Conservation (phyloP, 1,139 yeast genomes). For the Tardiomyces blankii region DNA sequence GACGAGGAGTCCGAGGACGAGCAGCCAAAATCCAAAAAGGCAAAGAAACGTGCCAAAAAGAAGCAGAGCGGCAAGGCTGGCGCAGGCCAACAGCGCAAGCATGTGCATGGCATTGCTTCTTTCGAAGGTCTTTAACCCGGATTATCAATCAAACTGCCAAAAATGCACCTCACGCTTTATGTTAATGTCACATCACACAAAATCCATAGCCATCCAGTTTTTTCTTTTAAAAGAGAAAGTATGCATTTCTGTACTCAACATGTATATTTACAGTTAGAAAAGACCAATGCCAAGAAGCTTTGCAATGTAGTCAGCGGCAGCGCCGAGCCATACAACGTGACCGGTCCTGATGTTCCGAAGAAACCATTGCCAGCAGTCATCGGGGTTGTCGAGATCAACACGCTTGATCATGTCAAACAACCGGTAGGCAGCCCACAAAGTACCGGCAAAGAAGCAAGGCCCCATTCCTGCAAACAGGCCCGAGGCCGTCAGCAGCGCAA, state of each 20-base stretch:
- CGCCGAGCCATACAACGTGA: slow-evolving; percentile 63
- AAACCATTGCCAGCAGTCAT: slow-evolving; percentile 74
- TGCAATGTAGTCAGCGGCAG: slow-evolving; percentile 55
- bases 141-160: neutral
- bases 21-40: slow-evolving; percentile 11
- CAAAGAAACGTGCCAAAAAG: slow-evolving; percentile 11
- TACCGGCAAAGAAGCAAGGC: slow-evolving; percentile 62
- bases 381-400: slow-evolving; percentile 72
- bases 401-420: slow-evolving; percentile 51
- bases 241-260: too few species aligned
- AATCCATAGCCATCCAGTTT: too few species aligned
- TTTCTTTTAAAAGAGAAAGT: too few species aligned
- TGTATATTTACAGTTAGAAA: slow-evolving; percentile 17
- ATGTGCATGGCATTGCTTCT: slow-evolving; percentile 48
- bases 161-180: too few species aligned
- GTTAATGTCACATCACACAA: too few species aligned
- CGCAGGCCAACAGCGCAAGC: slow-evolving; percentile 37
- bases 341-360: slow-evolving; percentile 74
- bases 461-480: slow-evolving; percentile 81
- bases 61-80: slow-evolving; percentile 17
- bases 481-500: slow-evolving; percentile 51
- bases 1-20: slow-evolving; percentile 19
- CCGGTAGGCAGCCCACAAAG: slow-evolving; percentile 58
- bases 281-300: slow-evolving; percentile 34
- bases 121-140: slow-evolving; percentile 11